Evolutionary conservation across 345 rosid species (phyloP).

Genomic region (Excoecaria agallocha): DNA sequence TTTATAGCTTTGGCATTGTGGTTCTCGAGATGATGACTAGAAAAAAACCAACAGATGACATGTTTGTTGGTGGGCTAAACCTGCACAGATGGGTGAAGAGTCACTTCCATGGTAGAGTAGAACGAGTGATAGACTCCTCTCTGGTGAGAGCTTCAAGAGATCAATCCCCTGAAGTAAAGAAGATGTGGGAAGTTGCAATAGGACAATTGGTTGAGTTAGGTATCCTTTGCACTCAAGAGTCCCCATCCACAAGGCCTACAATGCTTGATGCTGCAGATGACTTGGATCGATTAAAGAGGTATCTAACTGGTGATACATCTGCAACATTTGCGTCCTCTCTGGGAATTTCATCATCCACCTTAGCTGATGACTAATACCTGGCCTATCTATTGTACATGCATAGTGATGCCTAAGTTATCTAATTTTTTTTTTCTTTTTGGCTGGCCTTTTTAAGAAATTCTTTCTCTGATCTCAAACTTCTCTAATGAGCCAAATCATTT

Average conservation of each 20-base stretch:
- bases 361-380: conserved; percentile 31
- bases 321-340: conserved; percentile 50
- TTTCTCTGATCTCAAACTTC: not conserved
- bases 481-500: not conserved
- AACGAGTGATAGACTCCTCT: conserved; percentile 43
- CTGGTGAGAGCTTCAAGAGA: conserved; percentile 40
- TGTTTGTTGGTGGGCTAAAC: conserved; percentile 42
- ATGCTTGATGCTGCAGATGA: conserved; percentile 64
- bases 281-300: conserved; percentile 51
- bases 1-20: conserved; percentile 56
- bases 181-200: conserved; percentile 51
- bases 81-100: conserved; percentile 51
- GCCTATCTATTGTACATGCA: not conserved
- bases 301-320: conserved; percentile 45
- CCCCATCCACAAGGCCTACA: conserved; percentile 50
- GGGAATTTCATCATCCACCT: conserved; percentile 49
- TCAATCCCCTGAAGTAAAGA: conserved; percentile 40
- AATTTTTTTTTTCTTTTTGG: not conserved
- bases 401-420: conserved; percentile 2
- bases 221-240: conserved; percentile 55
- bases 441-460: not conserved
- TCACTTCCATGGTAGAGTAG: conserved; percentile 38
- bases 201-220: conserved; percentile 51
- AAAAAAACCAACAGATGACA: conserved; percentile 51
- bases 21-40: conserved; percentile 57